phyloP scores from a whole-genome alignment of 2,329 filamentous ascomycete species.

The Cadophora luteo-olivacea region DNA sequence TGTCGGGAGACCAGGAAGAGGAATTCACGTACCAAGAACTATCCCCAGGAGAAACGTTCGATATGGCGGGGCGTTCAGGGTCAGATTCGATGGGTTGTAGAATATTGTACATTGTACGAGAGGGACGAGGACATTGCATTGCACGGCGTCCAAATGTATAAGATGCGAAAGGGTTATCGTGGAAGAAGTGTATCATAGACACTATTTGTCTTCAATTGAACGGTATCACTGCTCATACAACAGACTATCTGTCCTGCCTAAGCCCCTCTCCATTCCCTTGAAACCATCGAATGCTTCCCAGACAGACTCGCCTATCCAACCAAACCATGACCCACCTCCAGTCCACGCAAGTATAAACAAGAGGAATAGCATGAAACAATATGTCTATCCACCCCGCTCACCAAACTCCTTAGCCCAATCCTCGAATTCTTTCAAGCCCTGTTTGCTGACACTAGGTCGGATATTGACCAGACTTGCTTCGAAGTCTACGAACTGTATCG shows the following conservation, averaged over 20 bases:
- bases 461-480: slow-evolving; percentile 83
- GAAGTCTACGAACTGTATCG: slow-evolving; percentile 85
- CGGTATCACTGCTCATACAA: slow-evolving; percentile 16
- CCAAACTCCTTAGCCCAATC: slow-evolving; percentile 95
- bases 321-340: not conserved
- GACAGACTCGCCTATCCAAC: not conserved
- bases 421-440: slow-evolving; percentile 87
- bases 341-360: not conserved
- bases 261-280: not conserved
- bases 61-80: slow-evolving; percentile 12
- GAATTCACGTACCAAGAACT: not conserved
- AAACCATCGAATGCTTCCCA: slow-evolving; percentile 1
- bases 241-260: not conserved
- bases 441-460: slow-evolving; percentile 84
- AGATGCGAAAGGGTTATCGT: not conserved
- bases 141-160: slow-evolving; percentile 15
- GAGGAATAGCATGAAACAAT: slow-evolving; percentile 8
- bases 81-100: slow-evolving; percentile 9
- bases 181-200: not conserved
- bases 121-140: slow-evolving; percentile 12
- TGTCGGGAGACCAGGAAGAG: slow-evolving; percentile 21
- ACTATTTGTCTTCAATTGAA: slow-evolving; percentile 12
- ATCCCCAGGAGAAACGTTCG: not conserved
- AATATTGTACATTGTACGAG: slow-evolving; percentile 16
- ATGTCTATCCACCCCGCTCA: slow-evolving; percentile 76